Evolutionary conservation across 2,329 filamentous ascomycete species (phyloP), one percentile per base, ranked within the genome.

Genomic region (Curvularia hawaiiensis): DNA sequence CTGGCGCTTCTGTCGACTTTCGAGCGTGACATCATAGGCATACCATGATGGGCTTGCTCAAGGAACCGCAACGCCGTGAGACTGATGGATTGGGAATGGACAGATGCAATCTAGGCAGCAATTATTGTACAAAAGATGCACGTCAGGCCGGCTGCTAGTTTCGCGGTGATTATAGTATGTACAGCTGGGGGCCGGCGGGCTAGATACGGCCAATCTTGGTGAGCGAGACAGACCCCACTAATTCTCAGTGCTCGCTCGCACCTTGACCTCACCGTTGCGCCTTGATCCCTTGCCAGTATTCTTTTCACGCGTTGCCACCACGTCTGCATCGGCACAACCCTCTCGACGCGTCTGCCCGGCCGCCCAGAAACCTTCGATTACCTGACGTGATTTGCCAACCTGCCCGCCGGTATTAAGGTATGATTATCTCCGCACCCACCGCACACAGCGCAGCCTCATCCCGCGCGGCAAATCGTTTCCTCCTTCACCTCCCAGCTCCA

Each of bases 201-300:
- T 55, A 50, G 57, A 49, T 55, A 33, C 59, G 54, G 60, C 59
- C 66, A 63, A 64, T 65, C 58, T 54, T 45, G 56, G 35, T 60
- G 62, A 64, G 70, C 57, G 51, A 62, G 62, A 64, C 71, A 67
- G 61, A 65, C 71, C 70, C 70, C 71, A 70, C 71, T 68, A 68
- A 64, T 60, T 51, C 53, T 61, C 59, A 64, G 50, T 64, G 63
- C 63, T 66, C 63, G 63, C 63, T 66, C 63, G 56, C 66, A 68
- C 65, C 26, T 28, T 28, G 26, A 28, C 26, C 65, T 68, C 65
- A 66, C 61, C 54, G 55, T 62, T 61, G 59, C 60, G 57, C 58
- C 55, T 56, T 53, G 57, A 57, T 59, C 59, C 49, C 61, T 62
- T 63, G 53, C 6, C 58, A 50, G 63, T 54, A 46, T 52, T 51